Percentiles rank a stretch among this genome's conserved stretches.
These are phyloP conservation scores for Dendryphion nanum DNA, from an alignment of 2,329 filamentous ascomycete genomes.

Conservation along the genomic window DNA sequence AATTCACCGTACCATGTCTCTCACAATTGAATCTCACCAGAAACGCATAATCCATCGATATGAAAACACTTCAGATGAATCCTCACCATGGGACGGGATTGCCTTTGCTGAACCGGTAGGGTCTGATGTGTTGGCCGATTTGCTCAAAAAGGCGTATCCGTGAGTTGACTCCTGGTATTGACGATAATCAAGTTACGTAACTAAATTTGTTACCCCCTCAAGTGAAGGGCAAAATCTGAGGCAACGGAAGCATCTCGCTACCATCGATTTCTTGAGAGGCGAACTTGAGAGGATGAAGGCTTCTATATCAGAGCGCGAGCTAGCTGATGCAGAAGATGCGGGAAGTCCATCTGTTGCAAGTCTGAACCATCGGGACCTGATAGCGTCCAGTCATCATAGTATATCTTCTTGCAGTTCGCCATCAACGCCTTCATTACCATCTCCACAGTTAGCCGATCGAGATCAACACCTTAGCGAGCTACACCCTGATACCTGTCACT, in stretches of 20 bases:
- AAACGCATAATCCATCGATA: slow-evolving; percentile 18
- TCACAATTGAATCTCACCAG: too few relatives aligned
- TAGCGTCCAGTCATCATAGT: slow-evolving; percentile 1
- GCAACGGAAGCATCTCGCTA: slow-evolving; percentile 26
- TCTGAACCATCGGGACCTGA: background rate
- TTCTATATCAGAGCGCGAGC: background rate
- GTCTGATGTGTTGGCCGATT: slow-evolving; percentile 24
- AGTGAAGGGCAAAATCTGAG: slow-evolving; percentile 15
- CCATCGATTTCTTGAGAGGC: slow-evolving; percentile 22
- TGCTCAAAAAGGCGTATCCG: slow-evolving; percentile 19
- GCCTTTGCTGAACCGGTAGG: slow-evolving; percentile 19
- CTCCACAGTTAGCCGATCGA: slow-evolving; percentile 3
- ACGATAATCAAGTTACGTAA: too few relatives aligned
- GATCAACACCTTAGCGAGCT: background rate
- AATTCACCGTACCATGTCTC: too few relatives aligned
- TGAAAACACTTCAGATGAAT: slow-evolving; percentile 18
- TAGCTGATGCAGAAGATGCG: background rate
- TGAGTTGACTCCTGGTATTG: too few relatives aligned
- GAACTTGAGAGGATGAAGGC: slow-evolving; percentile 21
- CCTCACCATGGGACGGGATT: slow-evolving; percentile 25
- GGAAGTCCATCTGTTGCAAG: background rate
- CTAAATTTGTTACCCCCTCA: too few relatives aligned
- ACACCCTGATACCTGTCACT: background rate
- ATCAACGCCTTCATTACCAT: slow-evolving; percentile 3
- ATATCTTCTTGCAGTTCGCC: slow-evolving; percentile 6